phyloP scores from a whole-genome alignment of 768 basidiomycete genomes.

The Naematelia encephala region DNA sequence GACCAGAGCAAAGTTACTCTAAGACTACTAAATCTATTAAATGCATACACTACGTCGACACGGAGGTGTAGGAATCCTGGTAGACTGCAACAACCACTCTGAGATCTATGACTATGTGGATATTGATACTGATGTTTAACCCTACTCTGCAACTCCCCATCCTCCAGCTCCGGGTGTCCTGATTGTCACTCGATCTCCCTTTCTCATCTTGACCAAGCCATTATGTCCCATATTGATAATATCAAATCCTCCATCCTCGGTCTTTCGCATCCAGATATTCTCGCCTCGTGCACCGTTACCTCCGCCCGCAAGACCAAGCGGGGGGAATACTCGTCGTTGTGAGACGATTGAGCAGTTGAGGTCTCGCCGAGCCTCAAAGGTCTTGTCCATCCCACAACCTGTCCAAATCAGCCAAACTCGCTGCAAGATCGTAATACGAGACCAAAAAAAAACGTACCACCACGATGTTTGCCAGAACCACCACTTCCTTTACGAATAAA shows the following conservation, averaged over 20 bases:
- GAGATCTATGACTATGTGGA: no score
- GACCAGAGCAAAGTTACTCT: no score
- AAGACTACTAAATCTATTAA: no score
- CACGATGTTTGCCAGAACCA: conserved; percentile 18
- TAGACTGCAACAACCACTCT: no score
- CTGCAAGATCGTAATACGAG: no score
- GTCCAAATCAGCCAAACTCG: no score
- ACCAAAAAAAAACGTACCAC: conserved; percentile 1
- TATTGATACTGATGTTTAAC: not conserved
- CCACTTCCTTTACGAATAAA: conserved; percentile 23
- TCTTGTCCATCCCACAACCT: conserved; percentile 17
- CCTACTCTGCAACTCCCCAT: conserved; percentile 17
- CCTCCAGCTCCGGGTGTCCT: conserved; percentile 39
- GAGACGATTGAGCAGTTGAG: conserved; percentile 20
- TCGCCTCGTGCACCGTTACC: conserved; percentile 12
- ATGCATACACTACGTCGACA: not conserved
- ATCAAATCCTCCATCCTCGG: conserved; percentile 4
- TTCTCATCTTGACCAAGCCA: conserved; percentile 24
- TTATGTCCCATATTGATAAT: conserved; percentile 26
- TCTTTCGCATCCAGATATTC: conserved; percentile 15
- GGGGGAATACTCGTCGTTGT: conserved; percentile 21
- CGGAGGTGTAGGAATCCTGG: no score
- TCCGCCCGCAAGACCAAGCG: conserved; percentile 22
- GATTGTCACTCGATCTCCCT: conserved; percentile 30
- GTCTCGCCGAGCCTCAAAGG: conserved; percentile 11